A percentile compares a stretch with the other conserved stretches of the same genome.
Evolutionary conservation across 768 basidiomycete species (phyloP).

Genomic region (Dacryopinax primogenitus): DNA sequence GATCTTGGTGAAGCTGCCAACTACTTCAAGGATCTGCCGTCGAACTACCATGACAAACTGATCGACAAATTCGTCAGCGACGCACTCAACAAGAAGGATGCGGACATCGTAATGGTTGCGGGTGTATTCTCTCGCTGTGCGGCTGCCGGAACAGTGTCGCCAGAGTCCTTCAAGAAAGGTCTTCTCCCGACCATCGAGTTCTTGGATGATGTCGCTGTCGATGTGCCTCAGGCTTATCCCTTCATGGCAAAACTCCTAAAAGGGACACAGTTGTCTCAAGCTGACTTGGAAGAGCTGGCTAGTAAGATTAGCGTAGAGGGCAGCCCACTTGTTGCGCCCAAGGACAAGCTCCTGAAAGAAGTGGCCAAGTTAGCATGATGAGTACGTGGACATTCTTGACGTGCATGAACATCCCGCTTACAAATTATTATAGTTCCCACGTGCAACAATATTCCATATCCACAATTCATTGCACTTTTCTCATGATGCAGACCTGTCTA

Average conservation of each 20-base stretch:
- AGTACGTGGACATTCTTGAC: no score
- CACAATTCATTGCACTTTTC: background rate
- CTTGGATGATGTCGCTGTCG: constrained; percentile 79
- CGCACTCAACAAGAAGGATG: constrained; percentile 70
- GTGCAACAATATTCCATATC: constrained; percentile 8
- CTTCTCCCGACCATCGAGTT: constrained; percentile 56
- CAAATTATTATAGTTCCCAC: background rate
- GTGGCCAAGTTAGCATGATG: constrained; percentile 9
- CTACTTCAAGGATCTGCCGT: constrained; percentile 66
- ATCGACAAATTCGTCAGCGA: constrained; percentile 61
- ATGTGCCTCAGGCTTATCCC: constrained; percentile 74
- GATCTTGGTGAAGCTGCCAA: constrained; percentile 76
- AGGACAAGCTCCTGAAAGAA: constrained; percentile 26
- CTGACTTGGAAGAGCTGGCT: constrained; percentile 36
- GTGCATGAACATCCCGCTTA: no score
- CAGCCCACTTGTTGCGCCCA: constrained; percentile 26
- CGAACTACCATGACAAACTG: constrained; percentile 47
- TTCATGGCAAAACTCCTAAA: constrained; percentile 64
- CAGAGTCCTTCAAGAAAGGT: constrained; percentile 59
- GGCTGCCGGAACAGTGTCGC: constrained; percentile 46
- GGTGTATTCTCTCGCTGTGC: constrained; percentile 55
- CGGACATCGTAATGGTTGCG: constrained; percentile 63
- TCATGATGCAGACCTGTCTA: constrained; percentile 4
- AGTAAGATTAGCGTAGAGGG: constrained; percentile 29
- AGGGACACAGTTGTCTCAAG: constrained; percentile 42